These are phyloP conservation scores for Solanum hybrid DNA, from an alignment of 305 asterid genomes.

Conservation along the genomic window DNA sequence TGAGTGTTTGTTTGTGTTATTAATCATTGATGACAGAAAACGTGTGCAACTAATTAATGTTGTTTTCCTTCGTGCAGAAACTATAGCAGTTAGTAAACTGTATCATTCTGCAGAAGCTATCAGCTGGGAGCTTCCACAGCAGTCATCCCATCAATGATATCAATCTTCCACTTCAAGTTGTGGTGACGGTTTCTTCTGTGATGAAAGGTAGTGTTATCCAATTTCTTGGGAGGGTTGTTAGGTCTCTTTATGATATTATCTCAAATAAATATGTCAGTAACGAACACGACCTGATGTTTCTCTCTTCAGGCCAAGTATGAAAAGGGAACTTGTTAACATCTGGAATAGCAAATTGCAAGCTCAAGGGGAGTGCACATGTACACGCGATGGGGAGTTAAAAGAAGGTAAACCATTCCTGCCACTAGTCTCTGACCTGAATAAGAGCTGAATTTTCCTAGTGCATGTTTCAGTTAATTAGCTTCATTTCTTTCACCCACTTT, in stretches of 20 bases:
- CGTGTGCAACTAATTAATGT: slow-evolving; percentile 4
- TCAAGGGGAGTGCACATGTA: too few species aligned
- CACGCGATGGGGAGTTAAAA: too few species aligned
- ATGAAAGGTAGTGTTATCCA: slow-evolving; percentile 24
- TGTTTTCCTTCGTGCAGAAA: neutral
- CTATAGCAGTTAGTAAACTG: too few species aligned
- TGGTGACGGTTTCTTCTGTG: slow-evolving; percentile 24
- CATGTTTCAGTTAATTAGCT: too few species aligned
- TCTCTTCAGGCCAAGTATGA: too few species aligned
- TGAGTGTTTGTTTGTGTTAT: slow-evolving; percentile 2
- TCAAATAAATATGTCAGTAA: neutral
- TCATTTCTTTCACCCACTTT: too few species aligned
- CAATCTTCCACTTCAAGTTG: slow-evolving; percentile 21
- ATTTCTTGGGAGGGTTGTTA: too few species aligned
- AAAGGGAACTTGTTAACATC: too few species aligned
- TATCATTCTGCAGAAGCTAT: neutral
- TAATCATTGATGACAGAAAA: neutral
- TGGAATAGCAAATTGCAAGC: too few species aligned
- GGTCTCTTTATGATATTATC: neutral
- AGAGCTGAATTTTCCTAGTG: too few species aligned
- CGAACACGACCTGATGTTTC: neutral
- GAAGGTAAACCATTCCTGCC: too few species aligned
- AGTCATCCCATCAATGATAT: slow-evolving; percentile 15
- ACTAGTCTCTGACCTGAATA: too few species aligned
- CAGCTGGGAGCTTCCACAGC: slow-evolving; percentile 19